Base-by-base conservation (phyloP, 495 filamentous ascomycete genomes). In the Podospora conica region DNA sequence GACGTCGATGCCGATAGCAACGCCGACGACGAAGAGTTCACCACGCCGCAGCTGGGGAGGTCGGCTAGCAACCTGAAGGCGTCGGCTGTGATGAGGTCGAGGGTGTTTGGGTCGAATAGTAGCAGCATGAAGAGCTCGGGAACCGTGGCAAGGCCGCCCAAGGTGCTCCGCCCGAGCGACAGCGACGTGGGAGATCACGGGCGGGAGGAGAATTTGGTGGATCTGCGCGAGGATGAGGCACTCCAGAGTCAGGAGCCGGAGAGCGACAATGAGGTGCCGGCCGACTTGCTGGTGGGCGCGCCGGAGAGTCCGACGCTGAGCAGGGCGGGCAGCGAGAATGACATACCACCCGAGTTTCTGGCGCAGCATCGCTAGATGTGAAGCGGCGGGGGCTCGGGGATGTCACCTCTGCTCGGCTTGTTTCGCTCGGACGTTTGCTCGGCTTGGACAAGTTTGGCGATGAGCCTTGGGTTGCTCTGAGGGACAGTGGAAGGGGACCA, bases 291-390 rank as follows among this genome's bases (percentile, higher is more conserved):
- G 9, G 71, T 66, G 6, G 53, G 28, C 6, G 65, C 56, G 5
- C 64, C 60, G 1, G 57, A 58, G 24, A 63, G 61, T 20, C 65
- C 56, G 8, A 25, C 28, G 8, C 40, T 66, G 27, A 73, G 62
- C 70, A 73, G 59, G 21, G 53, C 56, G 5, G 72, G 71, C 69
- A 76, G 73, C 65, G 73, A 73, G 55, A 76, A 77, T 29, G 79
- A 76, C 31, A 73, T 81, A 10, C 77, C 79, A 22, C 71, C 73
- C 0, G 79, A 80, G 60, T 75, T 82, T 58, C 63, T 82, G 22
- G 68, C 69, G 3, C 78, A 81, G 68, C 71, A 77, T 48, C 40
- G 12, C 40, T 48, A 48, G 29, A 11, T 33, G n/a, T n/a, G n/a
- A n/a, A n/a, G n/a, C n/a, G n/a, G n/a, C 29, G 9, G 29, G 25